A percentile compares a stretch with the other conserved stretches of the same genome.
Evolutionary conservation across 306 rosid species (phyloP).

Genomic region (Rosa multiflora): DNA sequence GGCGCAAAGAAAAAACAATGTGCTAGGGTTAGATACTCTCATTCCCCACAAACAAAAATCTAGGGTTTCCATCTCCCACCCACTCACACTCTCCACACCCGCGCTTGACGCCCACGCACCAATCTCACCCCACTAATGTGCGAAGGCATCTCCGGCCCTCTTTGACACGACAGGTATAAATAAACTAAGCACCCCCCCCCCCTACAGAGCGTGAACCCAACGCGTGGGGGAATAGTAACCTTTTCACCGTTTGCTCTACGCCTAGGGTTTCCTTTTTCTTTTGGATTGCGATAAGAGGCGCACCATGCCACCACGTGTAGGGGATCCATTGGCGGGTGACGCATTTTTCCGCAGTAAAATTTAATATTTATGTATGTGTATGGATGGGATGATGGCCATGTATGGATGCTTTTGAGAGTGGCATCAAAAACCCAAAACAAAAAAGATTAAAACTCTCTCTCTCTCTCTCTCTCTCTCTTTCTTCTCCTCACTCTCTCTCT

Average conservation of each 20-base stretch:
- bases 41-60: constrained; percentile 33
- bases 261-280: constrained; percentile 72
- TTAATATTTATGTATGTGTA: constrained; percentile 26
- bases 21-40: constrained; percentile 58
- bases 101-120: constrained; percentile 43
- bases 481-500: constrained; percentile 20
- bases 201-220: constrained; percentile 41
- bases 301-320: constrained; percentile 44
- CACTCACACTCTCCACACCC: constrained; percentile 22
- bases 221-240: constrained; percentile 36
- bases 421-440: constrained; percentile 39
- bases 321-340: constrained; percentile 15
- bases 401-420: constrained; percentile 26
- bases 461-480: constrained; percentile 17
- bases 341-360: not conserved
- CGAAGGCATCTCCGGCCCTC: constrained; percentile 58
- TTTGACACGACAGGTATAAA: constrained; percentile 64
- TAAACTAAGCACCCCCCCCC: constrained; percentile 24
- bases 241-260: constrained; percentile 10
- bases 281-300: constrained; percentile 60
- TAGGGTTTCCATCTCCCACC: constrained; percentile 62
- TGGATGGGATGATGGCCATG: constrained; percentile 24
- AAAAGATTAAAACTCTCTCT: constrained; percentile 42
- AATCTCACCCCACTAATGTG: constrained; percentile 48
- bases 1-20: not conserved